These are phyloP conservation scores for Neurospora tetrasperma DNA, from an alignment of 495 filamentous ascomycete genomes.

Conservation along the genomic window DNA sequence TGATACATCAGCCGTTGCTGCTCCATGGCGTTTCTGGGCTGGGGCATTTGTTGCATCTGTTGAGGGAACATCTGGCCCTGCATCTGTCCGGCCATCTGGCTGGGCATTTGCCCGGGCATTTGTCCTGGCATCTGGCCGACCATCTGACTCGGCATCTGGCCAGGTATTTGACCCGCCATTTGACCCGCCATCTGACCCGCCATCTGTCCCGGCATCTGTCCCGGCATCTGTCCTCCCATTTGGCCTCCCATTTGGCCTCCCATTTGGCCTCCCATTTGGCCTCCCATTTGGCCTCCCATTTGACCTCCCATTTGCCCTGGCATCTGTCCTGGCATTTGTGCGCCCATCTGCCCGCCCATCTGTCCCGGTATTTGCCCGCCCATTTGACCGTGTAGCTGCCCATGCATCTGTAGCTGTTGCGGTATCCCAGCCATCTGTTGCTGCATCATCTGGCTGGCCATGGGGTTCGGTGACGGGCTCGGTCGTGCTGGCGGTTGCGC, in stretches of 20 bases:
- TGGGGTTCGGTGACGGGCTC: conserved; percentile 36
- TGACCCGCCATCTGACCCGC: neutral
- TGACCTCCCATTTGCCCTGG: conserved; percentile 17
- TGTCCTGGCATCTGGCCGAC: conserved; percentile 18
- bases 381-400: conserved; percentile 28
- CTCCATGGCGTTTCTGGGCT: conserved; percentile 40
- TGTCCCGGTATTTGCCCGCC: conserved; percentile 28
- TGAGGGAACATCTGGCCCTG: conserved; percentile 34
- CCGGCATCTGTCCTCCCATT: conserved; percentile 26
- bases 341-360: conserved; percentile 22
- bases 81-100: conserved; percentile 20
- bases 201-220: conserved; percentile 24
- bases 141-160: conserved; percentile 25
- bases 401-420: conserved; percentile 26
- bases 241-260: conserved; percentile 23
- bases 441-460: conserved; percentile 37
- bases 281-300: conserved; percentile 26
- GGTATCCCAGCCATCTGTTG: conserved; percentile 35
- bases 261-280: conserved; percentile 25
- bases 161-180: neutral
- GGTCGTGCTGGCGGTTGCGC: conserved; percentile 41
- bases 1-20: conserved; percentile 51
- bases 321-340: conserved; percentile 16
- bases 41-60: conserved; percentile 49
- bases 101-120: conserved; percentile 11